Conservation (phyloP, 1,139 yeast genomes). For the Diutina rugosa region DNA sequence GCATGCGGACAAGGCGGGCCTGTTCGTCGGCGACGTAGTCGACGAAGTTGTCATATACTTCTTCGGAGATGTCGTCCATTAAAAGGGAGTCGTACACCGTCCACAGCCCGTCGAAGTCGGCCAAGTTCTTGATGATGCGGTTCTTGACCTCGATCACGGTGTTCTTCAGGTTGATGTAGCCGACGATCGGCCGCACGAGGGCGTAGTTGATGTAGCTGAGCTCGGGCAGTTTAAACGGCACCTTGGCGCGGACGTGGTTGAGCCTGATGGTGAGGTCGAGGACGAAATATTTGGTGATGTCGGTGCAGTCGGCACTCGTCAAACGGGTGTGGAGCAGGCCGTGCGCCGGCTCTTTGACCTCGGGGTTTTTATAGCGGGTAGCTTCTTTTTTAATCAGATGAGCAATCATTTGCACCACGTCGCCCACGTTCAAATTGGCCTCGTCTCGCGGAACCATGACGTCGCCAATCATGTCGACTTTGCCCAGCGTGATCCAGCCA, state of each 20-base stretch:
- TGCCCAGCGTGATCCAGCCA: conserved; percentile 91
- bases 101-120: conserved; percentile 93
- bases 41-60: conserved; percentile 84
- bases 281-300: conserved; percentile 46
- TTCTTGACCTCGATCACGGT: conserved; percentile 84
- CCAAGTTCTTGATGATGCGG: conserved; percentile 63
- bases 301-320: conserved; percentile 15
- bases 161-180: conserved; percentile 80
- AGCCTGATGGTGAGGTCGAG: conserved; percentile 68
- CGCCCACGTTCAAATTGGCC: conserved; percentile 27
- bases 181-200: conserved; percentile 85
- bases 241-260: conserved; percentile 76
- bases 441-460: conserved; percentile 64
- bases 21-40: conserved; percentile 83
- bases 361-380: conserved; percentile 22
- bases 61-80: conserved; percentile 85
- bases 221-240: conserved; percentile 78
- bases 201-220: conserved; percentile 85
- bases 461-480: conserved; percentile 88
- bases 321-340: conserved; percentile 11
- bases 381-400: conserved; percentile 28
- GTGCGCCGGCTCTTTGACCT: conserved; percentile 17
- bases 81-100: conserved; percentile 81
- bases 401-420: conserved; percentile 26
- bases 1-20: conserved; percentile 55